Evolutionary conservation across 2,329 filamentous ascomycete genomes (phyloP), one percentile per base, ranked within the genome.

Genomic region (Exophiala dermatitidis): DNA sequence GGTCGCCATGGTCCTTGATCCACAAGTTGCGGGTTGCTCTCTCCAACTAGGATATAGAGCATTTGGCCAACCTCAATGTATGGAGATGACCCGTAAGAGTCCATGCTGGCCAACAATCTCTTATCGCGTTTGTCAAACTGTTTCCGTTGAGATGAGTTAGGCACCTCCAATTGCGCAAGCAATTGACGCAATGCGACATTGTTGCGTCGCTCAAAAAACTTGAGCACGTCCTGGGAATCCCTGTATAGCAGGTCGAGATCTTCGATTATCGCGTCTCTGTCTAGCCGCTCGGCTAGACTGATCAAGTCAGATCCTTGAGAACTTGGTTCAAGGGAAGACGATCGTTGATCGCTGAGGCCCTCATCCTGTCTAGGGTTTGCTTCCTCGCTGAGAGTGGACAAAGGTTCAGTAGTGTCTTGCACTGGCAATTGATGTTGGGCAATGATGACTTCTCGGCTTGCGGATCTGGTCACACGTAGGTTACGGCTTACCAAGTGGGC

Each of bases 31-130:
- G 60, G 56, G 3, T 63, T 46, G 26, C 62, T 34, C n/a, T 61
- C 57, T 1, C 63, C 62, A 8, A 65, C 61, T 9, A 75, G 57
- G 41, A 65, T 60, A 7, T 55, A 50, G 32, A 67, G 54, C 31
- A 74, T 61, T 5, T 64, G 54, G 1, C 59, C 50, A 3, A 63
- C 59, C 40, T 69, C 63, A 36, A 77, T 70, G 43, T 72, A 76
- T 0, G 63, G 60, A 1, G 63, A 54, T 2, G 54, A 52, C 3
- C 64, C 61, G 44, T 67, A 72, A 10, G 60, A 53, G 36, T 65
- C 59, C 12, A 62, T 56, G 36, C 65, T 62, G 4, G 47, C 52
- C 1, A 52, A 32, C 4, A 72, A 54, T 37, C 66, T 67, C 5
- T 51, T 53, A 28, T 50, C 55, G 3, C 61, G 55, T 1, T 60